Conservation (phyloP, 129 eudicot species). For the Chrysanthemum makinoi region DNA sequence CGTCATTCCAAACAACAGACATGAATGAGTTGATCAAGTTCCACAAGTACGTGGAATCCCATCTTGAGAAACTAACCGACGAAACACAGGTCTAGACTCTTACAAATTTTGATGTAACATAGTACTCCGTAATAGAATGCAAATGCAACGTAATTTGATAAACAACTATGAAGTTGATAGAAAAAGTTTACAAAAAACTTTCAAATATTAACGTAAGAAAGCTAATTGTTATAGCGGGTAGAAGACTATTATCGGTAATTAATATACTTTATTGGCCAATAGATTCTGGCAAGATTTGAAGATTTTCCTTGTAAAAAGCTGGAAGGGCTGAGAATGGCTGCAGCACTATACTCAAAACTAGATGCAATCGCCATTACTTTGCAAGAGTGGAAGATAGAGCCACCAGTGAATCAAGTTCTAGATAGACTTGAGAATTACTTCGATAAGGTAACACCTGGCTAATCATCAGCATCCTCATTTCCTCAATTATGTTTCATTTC, state of each 20-base stretch:
- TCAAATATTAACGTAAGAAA: too few relatives aligned
- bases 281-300: conserved; percentile 62
- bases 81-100: conserved; percentile 67
- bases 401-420: conserved; percentile 49
- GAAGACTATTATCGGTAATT: too few relatives aligned
- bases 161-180: too few relatives aligned
- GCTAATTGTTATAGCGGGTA: too few relatives aligned
- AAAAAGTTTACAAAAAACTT: too few relatives aligned
- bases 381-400: conserved; percentile 53
- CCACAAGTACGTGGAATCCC: conserved; percentile 64
- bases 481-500: neutral
- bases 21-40: conserved; percentile 73
- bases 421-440: conserved; percentile 59
- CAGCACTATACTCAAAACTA: conserved; percentile 50
- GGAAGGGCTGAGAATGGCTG: conserved; percentile 70
- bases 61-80: conserved; percentile 79
- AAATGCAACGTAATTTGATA: too few relatives aligned
- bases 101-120: neutral
- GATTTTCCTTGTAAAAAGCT: conserved; percentile 62
- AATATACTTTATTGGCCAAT: neutral
- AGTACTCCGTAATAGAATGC: neutral
- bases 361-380: conserved; percentile 39
- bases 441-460: conserved; percentile 46
- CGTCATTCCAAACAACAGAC: conserved; percentile 66
- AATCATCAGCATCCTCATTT: conserved; percentile 6